Base-by-base conservation (phyloP, 805 yeast species). In the Candida yuanshanica region DNA sequence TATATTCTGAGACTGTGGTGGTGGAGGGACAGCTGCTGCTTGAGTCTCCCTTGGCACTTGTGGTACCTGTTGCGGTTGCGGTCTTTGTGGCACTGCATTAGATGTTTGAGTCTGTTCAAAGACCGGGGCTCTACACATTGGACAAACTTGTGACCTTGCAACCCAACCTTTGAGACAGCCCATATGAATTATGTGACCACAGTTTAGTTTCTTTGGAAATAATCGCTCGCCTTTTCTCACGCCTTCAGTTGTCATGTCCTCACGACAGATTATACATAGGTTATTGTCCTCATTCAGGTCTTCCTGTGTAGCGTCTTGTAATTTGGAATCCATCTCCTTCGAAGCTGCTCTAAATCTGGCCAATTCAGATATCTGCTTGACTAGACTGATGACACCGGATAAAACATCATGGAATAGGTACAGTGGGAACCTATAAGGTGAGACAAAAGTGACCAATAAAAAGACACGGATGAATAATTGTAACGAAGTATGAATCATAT, bases 121-220 rank as follows among this genome's bases (percentile, higher is more conserved):
- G 2, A 88, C 95, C 10, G 79, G 75, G 23, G 81, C 69, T 46
- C 96, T 70, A 60, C 99, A 93, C 40, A 90, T 78, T 2, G 99
- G 99, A 65, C 99, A 93, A n/a, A 78, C 76, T 51, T 83, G 91
- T 0, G 96, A 87, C 49, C 95, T 74, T 56, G 86, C 95, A 51
- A 93, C 69, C 99, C 99, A 93, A 50, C 84, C 82, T 55, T 87
- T 84, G 47, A 93, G 70, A 60, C 99, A 93, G 5, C 93, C 90
- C 63, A 83, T 66, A 59, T 93, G 99, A 43, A 91, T 70, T 36
- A 87, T 81, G 61, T 93, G 99, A 20, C 87, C 84, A 68, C 99
- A 93, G 2, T 68, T 71, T 37, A 93, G 68, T 55, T 74, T 83
- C 60, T 87, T 88, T 5, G 98, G 96, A 37, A 64, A 68, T 34